Evolutionary conservation across 2,329 filamentous ascomycete species (phyloP), one percentile per base, ranked within the genome.

Genomic region (Fusarium concolor): DNA sequence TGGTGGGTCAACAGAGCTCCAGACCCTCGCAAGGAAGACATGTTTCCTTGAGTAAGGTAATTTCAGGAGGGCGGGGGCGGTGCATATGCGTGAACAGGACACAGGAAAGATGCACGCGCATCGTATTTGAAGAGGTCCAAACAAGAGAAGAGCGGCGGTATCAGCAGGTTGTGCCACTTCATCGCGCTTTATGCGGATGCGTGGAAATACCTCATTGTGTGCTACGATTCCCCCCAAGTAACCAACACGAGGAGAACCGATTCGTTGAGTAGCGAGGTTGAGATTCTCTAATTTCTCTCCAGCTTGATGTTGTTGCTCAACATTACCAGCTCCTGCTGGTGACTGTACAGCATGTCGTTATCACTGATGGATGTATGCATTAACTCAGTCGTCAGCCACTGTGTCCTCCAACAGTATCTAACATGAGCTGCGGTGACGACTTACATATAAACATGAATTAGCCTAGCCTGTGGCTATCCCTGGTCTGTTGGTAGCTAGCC

Each of bases 181-280:
- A 65, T 53, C 57, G 46, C 54, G 51, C 56, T 46, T 61, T 67
- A 41, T 58, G 28, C 43, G 47, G 54, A 42, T 61, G 58, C 47
- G 56, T 44, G 49, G 71, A 72, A 74, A 74, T 71, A 58, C 71
- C 71, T 71, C 71, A 74, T 65, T 64, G 43, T 56, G 29, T 41
- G 15, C n/a, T 49, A 41, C 52, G 38, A 53, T 47, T 59, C 28
- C 14, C 63, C 39, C 49, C 17, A 14, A 29, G 43, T 51, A 41
- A 53, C 60, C 51, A 54, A 24, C 37, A 56, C 39, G 47, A 54
- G 35, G 42, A 59, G 52, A 54, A 43, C 58, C 44, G 59, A 66
- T 62, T 67, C 49, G 58, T 57, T 50, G 44, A 46, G 56, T 57
- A 59, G 57, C 46, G 52, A 62, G 56, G 33, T 58, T 41, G 59